Conservation (phyloP, 2,329 filamentous ascomycete genomes). For the Penicillium corylophilum region DNA sequence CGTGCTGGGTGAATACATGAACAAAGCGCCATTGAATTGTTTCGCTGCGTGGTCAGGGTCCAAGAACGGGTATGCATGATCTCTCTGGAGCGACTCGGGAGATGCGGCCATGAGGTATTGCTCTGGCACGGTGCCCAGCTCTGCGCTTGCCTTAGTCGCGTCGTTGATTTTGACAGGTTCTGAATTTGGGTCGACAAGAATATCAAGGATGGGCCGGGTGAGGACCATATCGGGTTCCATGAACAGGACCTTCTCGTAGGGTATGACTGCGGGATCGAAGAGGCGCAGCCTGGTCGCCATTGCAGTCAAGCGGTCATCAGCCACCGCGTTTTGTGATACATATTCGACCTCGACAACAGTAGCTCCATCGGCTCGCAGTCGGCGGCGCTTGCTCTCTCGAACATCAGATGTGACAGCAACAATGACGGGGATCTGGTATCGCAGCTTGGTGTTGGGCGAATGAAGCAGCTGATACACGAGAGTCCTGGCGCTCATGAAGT, state of each 20-base stretch:
- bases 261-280: constrained; percentile 5
- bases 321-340: constrained; percentile 2
- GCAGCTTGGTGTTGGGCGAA: constrained; percentile 8
- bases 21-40: constrained; percentile 34
- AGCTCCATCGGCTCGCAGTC: constrained; percentile 7
- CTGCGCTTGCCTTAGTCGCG: background rate
- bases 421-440: constrained; percentile 8
- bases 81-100: constrained; percentile 5
- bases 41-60: background rate
- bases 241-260: constrained; percentile 13
- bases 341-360: constrained; percentile 11
- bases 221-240: constrained; percentile 14
- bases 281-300: constrained; percentile 4
- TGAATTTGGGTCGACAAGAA: background rate
- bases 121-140: constrained; percentile 3
- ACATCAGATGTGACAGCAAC: constrained; percentile 10
- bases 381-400: constrained; percentile 12
- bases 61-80: background rate
- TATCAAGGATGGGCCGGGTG: constrained; percentile 9
- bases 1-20: constrained; percentile 40
- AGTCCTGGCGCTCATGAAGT: constrained; percentile 6
- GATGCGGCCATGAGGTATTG: constrained; percentile 10
- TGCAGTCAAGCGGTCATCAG: background rate
- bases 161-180: background rate
- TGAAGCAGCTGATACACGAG: constrained; percentile 16